Percentiles rank a stretch among this genome's conserved stretches.
Conservation (phyloP, 2,329 filamentous ascomycete species). For the Aspergillus sp. region DNA sequence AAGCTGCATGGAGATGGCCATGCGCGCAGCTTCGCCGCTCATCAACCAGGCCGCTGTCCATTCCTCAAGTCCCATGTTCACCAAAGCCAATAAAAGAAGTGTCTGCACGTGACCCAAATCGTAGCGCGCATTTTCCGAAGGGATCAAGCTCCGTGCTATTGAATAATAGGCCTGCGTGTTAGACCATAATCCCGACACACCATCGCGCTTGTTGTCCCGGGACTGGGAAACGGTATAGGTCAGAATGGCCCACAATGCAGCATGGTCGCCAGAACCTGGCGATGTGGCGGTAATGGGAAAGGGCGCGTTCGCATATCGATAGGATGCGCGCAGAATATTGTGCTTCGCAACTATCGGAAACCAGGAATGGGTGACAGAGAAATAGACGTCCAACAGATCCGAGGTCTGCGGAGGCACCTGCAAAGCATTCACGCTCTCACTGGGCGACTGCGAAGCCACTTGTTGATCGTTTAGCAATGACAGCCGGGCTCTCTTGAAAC, state of each 20-base stretch:
- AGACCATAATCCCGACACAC: constrained; percentile 11
- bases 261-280: constrained; percentile 34
- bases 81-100: constrained; percentile 39
- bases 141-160: constrained; percentile 30
- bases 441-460: constrained; percentile 1
- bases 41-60: constrained; percentile 47
- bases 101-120: constrained; percentile 39
- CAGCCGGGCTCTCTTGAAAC: constrained; percentile 21
- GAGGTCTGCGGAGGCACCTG: constrained; percentile 45
- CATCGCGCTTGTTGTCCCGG: constrained; percentile 9
- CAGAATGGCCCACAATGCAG: constrained; percentile 37
- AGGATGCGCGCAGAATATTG: constrained; percentile 48
- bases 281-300: constrained; percentile 20
- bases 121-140: constrained; percentile 32
- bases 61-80: constrained; percentile 42
- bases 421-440: constrained; percentile 10
- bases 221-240: constrained; percentile 35
- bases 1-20: constrained; percentile 35
- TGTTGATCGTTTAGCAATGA: constrained; percentile 12
- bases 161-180: constrained; percentile 29
- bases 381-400: constrained; percentile 49
- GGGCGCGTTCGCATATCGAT: constrained; percentile 44
- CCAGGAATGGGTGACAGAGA: constrained; percentile 52
- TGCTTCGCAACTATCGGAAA: constrained; percentile 53
- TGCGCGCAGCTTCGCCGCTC: constrained; percentile 45